phyloP scores from a whole-genome alignment of 2,329 filamentous ascomycete species.

The Fusarium bulbicola region DNA sequence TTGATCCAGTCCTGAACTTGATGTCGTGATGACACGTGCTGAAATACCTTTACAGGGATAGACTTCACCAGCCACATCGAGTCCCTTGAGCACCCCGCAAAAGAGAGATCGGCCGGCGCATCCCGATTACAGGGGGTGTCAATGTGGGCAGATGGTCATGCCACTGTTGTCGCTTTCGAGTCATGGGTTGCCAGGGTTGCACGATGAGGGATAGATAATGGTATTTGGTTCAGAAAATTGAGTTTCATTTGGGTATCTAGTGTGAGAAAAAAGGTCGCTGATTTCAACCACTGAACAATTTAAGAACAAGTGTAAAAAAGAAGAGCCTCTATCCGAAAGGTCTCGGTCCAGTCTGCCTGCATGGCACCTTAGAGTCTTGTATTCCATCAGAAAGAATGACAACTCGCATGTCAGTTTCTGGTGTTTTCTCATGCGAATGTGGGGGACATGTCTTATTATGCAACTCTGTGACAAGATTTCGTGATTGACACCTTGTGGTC shows the following conservation, averaged over 20 bases:
- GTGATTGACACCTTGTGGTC: constrained; percentile 25
- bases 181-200: constrained; percentile 16
- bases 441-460: constrained; percentile 27
- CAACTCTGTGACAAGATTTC: constrained; percentile 30
- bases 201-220: neutral
- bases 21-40: neutral
- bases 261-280: neutral
- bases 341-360: neutral
- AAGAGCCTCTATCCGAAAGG: neutral
- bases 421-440: neutral
- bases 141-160: constrained; percentile 42
- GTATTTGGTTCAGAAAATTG: neutral
- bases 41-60: neutral
- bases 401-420: neutral
- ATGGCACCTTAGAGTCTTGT: neutral
- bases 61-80: constrained; percentile 28
- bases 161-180: constrained; percentile 25
- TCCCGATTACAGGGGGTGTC: constrained; percentile 19
- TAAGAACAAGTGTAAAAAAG: neutral
- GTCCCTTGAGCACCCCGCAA: neutral
- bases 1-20: neutral
- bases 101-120: constrained; percentile 28
- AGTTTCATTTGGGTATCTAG: constrained; percentile 36
- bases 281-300: constrained; percentile 14
- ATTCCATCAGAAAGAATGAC: neutral